Conservation (phyloP, 2,329 filamentous ascomycete species). For the Zymoseptoria pseudotritici region DNA sequence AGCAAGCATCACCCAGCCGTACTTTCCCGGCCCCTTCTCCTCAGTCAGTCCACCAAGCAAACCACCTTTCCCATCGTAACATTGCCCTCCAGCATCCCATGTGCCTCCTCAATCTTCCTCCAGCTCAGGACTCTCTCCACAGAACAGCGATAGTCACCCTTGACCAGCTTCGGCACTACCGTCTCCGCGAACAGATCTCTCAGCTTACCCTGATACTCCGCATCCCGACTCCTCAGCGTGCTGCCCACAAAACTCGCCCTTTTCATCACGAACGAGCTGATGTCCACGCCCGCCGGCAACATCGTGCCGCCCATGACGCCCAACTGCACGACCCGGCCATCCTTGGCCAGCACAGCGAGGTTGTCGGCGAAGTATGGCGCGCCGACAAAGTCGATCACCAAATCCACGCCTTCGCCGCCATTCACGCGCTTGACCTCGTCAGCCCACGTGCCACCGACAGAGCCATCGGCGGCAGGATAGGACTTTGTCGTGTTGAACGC, state of each 20-base stretch:
- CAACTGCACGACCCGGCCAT: conserved; percentile 10
- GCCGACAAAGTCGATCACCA: conserved; percentile 14
- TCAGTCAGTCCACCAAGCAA: conserved; percentile 9
- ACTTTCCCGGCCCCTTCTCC: background rate
- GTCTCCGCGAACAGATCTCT: conserved; percentile 11
- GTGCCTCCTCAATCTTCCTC: conserved; percentile 10
- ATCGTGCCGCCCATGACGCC: conserved; percentile 8
- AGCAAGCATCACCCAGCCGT: no score
- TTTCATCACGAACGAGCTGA: conserved; percentile 10
- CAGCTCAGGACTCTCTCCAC: conserved; percentile 11
- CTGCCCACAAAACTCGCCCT: conserved; percentile 8
- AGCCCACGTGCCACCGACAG: conserved; percentile 7
- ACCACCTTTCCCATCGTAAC: conserved; percentile 12
- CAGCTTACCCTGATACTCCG: conserved; percentile 9
- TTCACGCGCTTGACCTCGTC: conserved; percentile 10
- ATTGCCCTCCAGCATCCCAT: conserved; percentile 11
- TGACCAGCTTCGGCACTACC: conserved; percentile 11
- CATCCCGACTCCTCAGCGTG: conserved; percentile 9
- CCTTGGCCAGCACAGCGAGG: conserved; percentile 8
- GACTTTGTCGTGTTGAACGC: conserved; percentile 10
- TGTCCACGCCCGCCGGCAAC: conserved; percentile 10
- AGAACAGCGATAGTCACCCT: conserved; percentile 3
- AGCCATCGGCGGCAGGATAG: conserved; percentile 8
- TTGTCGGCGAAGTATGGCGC: conserved; percentile 12
- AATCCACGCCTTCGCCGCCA: conserved; percentile 8